Base-by-base conservation (phyloP, 805 yeast genomes). In the Tetrapisispora namnaoensis region DNA sequence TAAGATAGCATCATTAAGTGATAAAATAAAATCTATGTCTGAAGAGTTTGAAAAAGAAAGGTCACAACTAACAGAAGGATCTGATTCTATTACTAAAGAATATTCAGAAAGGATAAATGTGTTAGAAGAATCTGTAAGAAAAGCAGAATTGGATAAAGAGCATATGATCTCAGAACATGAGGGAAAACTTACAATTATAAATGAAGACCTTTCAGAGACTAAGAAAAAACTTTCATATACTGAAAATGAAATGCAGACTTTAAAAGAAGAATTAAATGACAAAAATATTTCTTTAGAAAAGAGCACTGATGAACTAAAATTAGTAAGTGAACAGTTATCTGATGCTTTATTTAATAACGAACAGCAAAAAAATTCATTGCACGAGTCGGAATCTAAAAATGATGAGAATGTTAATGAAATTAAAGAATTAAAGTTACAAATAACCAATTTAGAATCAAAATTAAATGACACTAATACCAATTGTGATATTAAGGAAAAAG, bases 1-100 rank as follows among this genome's bases (percentile, higher is more conserved):
- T 7, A 17, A 58, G 1, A 51, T 50, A 13, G 21, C 44, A 39
- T 21, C 22, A 13, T 42, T 48, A 16, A 38, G 42, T 41, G 50
- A 47, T 21, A 43, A 34, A 4, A 30, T 35, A 3, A 34, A 32
- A 4, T 35, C 30, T 17, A 47, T 44, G 28, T 20, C 47, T 16
- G 32, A 32, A 6, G 43, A 74, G 40, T 71, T 78, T 51, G 83
- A 78, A 44, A 68, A 67, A 34, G 83, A 78, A 55, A 65, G 83
- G 48, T 66, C 62, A 13, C 61, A 74, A 55, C 57, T 76, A 13
- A 71, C 71, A 47, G 75, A 75, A 47, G 74, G 67, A 44, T 77
- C 83, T 0, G 79, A 75, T 49, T 68, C 77, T 0, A 66, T 74
- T 0, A 66, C 76, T 0, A 69, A 73, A 52, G 78, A 76, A 48